Conservation (phyloP, 2,329 filamentous ascomycete species). For the Cytospora piceicola region DNA sequence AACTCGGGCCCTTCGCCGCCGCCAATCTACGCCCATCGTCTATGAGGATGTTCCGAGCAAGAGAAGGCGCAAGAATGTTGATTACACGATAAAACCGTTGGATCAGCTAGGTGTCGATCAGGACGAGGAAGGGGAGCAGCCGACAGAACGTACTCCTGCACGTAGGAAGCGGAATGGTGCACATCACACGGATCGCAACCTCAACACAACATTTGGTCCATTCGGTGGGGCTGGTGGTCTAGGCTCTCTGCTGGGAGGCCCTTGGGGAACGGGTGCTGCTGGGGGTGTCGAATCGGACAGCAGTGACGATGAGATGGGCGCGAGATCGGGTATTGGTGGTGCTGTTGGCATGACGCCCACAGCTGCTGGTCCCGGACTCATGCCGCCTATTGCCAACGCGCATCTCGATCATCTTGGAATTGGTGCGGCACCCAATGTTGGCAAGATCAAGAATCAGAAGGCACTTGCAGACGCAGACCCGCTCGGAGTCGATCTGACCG, state of each 20-base stretch:
- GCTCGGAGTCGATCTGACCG: conserved; percentile 86
- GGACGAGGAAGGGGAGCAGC: conserved; percentile 70
- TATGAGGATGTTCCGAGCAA: conserved; percentile 58
- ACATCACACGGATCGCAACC: conserved; percentile 69
- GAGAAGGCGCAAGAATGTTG: conserved; percentile 64
- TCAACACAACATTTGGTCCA: conserved; percentile 89
- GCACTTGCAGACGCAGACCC: conserved; percentile 92
- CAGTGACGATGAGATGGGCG: conserved; percentile 87
- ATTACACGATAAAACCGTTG: conserved; percentile 85
- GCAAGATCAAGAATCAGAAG: conserved; percentile 92
- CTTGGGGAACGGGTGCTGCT: conserved; percentile 70
- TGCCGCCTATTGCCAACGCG: conserved; percentile 41
- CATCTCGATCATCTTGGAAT: conserved; percentile 37
- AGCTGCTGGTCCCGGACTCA: conserved; percentile 50
- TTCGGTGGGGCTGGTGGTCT: conserved; percentile 84
- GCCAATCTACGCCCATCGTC: conserved; percentile 60
- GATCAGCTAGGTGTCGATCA: conserved; percentile 71
- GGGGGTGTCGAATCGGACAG: conserved; percentile 91
- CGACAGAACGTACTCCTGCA: conserved; percentile 66
- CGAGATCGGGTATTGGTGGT: conserved; percentile 61
- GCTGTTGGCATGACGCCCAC: conserved; percentile 66
- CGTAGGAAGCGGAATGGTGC: conserved; percentile 67
- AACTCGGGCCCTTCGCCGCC: conserved; percentile 45
- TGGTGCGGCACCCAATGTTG: conserved; percentile 73
- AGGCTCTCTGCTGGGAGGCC: conserved; percentile 72